Conservation (phyloP, 768 basidiomycete genomes). For the Glaciozyma antarctica region DNA sequence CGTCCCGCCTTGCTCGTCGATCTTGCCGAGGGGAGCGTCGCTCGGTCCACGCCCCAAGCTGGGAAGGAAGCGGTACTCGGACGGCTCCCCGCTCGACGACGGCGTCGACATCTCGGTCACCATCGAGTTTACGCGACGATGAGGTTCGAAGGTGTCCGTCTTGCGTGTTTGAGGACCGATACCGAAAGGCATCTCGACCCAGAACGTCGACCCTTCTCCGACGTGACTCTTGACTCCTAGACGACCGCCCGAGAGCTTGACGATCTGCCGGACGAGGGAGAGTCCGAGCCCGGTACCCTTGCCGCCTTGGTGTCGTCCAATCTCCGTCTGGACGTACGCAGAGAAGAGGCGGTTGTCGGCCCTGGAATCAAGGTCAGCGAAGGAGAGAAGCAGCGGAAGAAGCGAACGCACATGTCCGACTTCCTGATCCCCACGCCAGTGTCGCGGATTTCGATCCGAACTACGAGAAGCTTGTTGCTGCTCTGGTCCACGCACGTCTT, state of each 20-base stretch:
- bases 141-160: not conserved
- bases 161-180: slow-evolving; percentile 12
- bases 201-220: slow-evolving; percentile 23
- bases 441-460: slow-evolving; percentile 44
- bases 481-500: not conserved
- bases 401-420: slow-evolving; percentile 36
- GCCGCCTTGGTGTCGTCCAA: slow-evolving; percentile 44
- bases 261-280: slow-evolving; percentile 44
- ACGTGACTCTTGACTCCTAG: slow-evolving; percentile 40
- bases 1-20: slow-evolving; percentile 11
- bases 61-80: slow-evolving; percentile 25
- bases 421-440: slow-evolving; percentile 44
- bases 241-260: slow-evolving; percentile 43
- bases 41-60: slow-evolving; percentile 3
- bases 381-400: too few relatives aligned
- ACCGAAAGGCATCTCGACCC: slow-evolving; percentile 17
- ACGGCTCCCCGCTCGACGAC: not conserved
- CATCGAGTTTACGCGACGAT: slow-evolving; percentile 3
- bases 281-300: slow-evolving; percentile 45
- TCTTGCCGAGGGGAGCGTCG: slow-evolving; percentile 9
- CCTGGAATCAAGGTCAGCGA: too few relatives aligned
- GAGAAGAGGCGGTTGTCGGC: slow-evolving; percentile 36
- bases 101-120: slow-evolving; percentile 9
- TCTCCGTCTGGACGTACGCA: slow-evolving; percentile 43
- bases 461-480: slow-evolving; percentile 36